These are phyloP conservation scores for Ophiognomonia clavigignenti-juglandacearum DNA, from an alignment of 2,329 filamentous ascomycete genomes.

Conservation along the genomic window DNA sequence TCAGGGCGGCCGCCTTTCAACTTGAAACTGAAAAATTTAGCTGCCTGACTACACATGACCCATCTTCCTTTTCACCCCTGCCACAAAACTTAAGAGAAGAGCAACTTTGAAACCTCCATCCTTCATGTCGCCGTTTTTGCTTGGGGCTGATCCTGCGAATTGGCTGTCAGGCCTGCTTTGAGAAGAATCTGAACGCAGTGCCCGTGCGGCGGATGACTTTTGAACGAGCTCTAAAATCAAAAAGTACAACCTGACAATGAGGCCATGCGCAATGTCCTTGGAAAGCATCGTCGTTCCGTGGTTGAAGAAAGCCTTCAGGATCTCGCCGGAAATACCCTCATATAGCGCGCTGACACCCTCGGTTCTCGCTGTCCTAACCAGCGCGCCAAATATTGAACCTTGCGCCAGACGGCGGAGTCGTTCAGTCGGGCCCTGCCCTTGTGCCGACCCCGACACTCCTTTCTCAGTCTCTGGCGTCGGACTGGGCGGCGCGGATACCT, in stretches of 20 bases:
- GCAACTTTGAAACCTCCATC: too few relatives aligned
- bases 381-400: constrained; percentile 58
- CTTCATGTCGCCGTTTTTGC: too few relatives aligned
- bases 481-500: constrained; percentile 45
- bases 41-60: too few relatives aligned
- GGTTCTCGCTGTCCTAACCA: constrained; percentile 50
- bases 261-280: constrained; percentile 70
- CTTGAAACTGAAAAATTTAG: too few relatives aligned
- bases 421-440: constrained; percentile 19
- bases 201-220: constrained; percentile 36
- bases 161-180: too few relatives aligned
- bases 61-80: too few relatives aligned
- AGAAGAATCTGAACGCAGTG: too few relatives aligned
- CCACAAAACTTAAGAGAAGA: too few relatives aligned
- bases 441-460: constrained; percentile 21
- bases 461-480: constrained; percentile 21
- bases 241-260: constrained; percentile 70
- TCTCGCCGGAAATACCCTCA: constrained; percentile 68
- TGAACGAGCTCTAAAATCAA: constrained; percentile 46
- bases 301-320: constrained; percentile 78
- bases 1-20: too few relatives aligned
- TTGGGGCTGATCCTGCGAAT: too few relatives aligned
- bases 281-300: constrained; percentile 85
- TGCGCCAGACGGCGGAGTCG: constrained; percentile 24
- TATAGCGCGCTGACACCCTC: constrained; percentile 71